Conservation (phyloP, 164 flowering plant species). For the Santalum album region DNA sequence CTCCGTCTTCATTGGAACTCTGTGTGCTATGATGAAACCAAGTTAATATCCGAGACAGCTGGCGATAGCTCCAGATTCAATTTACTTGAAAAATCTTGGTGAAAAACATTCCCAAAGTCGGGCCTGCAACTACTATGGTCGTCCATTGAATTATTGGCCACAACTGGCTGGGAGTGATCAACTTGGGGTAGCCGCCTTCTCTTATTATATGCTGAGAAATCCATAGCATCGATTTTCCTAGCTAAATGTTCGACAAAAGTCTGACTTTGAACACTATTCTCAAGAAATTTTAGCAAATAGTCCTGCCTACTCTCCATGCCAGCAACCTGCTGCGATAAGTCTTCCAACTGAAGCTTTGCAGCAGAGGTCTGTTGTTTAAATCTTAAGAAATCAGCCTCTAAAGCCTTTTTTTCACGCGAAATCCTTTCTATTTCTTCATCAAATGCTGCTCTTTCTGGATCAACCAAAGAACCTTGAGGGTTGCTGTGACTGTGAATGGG, state of each 20-base stretch:
- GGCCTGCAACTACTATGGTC: slow-evolving; percentile 41
- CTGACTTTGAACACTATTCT: slow-evolving; percentile 54
- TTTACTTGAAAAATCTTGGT: slow-evolving; percentile 57
- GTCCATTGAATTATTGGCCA: slow-evolving; percentile 42
- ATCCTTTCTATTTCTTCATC: slow-evolving; percentile 85
- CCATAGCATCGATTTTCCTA: slow-evolving; percentile 54
- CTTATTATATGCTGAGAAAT: slow-evolving; percentile 60
- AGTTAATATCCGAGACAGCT: slow-evolving; percentile 63
- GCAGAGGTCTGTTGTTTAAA: slow-evolving; percentile 42
- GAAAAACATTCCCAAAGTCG: slow-evolving; percentile 42
- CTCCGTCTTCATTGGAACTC: slow-evolving; percentile 70
- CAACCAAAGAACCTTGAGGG: slow-evolving; percentile 51
- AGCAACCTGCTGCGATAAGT: slow-evolving; percentile 29
- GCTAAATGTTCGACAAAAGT: slow-evolving; percentile 56
- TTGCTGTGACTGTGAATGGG: slow-evolving; percentile 93
- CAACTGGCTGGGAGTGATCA: slow-evolving; percentile 31
- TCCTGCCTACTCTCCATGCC: slow-evolving; percentile 74
- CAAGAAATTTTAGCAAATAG: slow-evolving; percentile 35
- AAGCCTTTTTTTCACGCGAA: slow-evolving; percentile 50
- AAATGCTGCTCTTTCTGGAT: slow-evolving; percentile 70
- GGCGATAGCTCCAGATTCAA: slow-evolving; percentile 74
- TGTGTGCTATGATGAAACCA: slow-evolving; percentile 67
- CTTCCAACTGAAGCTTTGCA: slow-evolving; percentile 54
- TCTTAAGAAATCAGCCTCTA: slow-evolving; percentile 40
- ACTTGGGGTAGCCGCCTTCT: slow-evolving; percentile 61